phyloP scores from a whole-genome alignment of 352 stramenopile species.

The Globisporangium echinulatum region DNA sequence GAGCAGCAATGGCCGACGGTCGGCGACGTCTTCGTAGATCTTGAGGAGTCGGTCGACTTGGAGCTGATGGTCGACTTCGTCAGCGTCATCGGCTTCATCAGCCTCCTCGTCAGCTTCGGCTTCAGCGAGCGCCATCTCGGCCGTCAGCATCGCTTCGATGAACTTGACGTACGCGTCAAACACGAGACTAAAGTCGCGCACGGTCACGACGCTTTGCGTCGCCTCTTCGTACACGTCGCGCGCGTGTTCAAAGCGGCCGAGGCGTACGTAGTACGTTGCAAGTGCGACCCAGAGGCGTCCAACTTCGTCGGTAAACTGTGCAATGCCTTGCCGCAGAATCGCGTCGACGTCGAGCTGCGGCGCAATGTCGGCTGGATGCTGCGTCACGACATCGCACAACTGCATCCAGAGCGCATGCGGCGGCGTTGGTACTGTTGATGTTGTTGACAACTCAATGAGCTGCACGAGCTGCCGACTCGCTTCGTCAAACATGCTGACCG shows the following conservation, averaged over 20 bases:
- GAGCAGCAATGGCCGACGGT: constrained; percentile 91
- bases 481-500: constrained; percentile 68
- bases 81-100: constrained; percentile 65
- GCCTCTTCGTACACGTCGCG: constrained; percentile 95
- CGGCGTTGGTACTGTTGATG: constrained; percentile 33
- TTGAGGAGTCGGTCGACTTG: constrained; percentile 78
- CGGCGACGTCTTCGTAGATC: constrained; percentile 91
- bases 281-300: constrained; percentile 97
- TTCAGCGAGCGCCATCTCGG: constrained; percentile 89
- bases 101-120: constrained; percentile 21
- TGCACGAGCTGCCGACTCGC: constrained; percentile 80
- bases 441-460: constrained; percentile 38
- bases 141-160: constrained; percentile 95
- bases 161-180: constrained; percentile 99
- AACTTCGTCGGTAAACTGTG: constrained; percentile 94
- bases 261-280: constrained; percentile 96
- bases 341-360: constrained; percentile 91
- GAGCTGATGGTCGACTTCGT: constrained; percentile 58
- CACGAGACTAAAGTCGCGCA: constrained; percentile 97
- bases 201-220: constrained; percentile 59
- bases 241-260: constrained; percentile 95
- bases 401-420: constrained; percentile 96
- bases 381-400: constrained; percentile 94
- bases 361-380: constrained; percentile 89
- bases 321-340: constrained; percentile 92